Evolutionary conservation across 768 basidiomycete species (phyloP).

Genomic region (Termitomyces sp.): DNA sequence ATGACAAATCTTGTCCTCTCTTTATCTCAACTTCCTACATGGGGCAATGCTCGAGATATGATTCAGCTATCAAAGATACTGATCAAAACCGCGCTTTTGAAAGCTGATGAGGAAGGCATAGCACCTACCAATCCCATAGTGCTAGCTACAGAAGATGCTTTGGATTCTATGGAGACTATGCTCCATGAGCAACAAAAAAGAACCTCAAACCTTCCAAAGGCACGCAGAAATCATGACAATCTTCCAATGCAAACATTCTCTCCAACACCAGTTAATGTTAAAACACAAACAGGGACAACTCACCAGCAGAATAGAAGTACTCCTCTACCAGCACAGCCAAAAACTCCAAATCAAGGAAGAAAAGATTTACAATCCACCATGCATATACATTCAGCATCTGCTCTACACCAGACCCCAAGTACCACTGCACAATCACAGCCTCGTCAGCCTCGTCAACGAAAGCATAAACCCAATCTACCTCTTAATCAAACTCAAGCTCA

Average conservation of each 20-base stretch:
- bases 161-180: background rate
- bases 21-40: background rate
- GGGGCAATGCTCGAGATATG: constrained; percentile 1
- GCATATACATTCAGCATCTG: background rate
- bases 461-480: background rate
- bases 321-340: background rate
- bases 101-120: constrained; percentile 8
- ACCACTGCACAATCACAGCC: background rate
- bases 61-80: background rate
- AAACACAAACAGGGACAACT: background rate
- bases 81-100: constrained; percentile 27
- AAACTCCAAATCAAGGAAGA: background rate
- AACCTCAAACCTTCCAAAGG: background rate
- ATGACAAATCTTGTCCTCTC: background rate
- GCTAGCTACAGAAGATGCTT: background rate
- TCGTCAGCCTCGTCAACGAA: background rate
- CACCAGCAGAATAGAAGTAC: background rate
- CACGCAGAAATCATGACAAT: background rate
- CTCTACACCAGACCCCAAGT: background rate
- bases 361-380: background rate
- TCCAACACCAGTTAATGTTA: background rate
- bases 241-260: background rate
- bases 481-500: background rate
- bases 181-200: background rate
- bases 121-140: background rate